phyloP scores from a whole-genome alignment of 2,329 filamentous ascomycete species.

The Nectriaceae sp. region DNA sequence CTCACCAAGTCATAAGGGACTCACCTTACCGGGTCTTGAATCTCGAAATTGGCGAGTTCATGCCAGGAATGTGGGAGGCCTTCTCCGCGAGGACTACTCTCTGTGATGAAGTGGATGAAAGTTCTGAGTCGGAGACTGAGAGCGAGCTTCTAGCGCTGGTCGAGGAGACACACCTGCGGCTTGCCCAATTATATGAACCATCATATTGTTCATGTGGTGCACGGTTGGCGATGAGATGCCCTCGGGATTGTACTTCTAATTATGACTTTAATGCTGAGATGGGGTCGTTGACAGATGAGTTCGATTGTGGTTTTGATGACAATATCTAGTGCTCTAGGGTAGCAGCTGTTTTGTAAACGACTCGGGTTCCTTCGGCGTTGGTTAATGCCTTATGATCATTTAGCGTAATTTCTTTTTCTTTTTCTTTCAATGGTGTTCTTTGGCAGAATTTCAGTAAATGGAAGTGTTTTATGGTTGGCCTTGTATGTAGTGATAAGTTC shows the following conservation, averaged over 20 bases:
- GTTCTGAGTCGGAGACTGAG: neutral
- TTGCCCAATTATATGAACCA: neutral
- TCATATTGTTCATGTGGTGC: neutral
- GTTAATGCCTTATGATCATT: neutral
- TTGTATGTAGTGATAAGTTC: neutral
- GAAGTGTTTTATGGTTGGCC: neutral
- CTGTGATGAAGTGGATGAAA: too few species aligned
- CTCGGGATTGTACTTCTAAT: neutral
- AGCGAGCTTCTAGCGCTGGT: neutral
- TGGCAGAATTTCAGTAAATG: neutral
- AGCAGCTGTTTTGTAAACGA: neutral
- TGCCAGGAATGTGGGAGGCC: neutral
- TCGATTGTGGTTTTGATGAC: neutral
- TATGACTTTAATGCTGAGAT: neutral
- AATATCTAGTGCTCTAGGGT: neutral
- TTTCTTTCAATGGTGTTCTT: neutral
- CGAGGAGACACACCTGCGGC: neutral
- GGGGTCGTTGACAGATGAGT: neutral
- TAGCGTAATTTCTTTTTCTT: neutral
- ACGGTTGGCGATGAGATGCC: neutral
- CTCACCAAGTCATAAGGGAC: neutral
- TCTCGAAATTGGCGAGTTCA: neutral
- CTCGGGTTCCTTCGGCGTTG: neutral
- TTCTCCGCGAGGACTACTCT: too few species aligned
- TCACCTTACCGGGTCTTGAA: neutral